Evolutionary conservation across 1,139 yeast species (phyloP), one percentile per base, ranked within the genome.

Genomic region (Diutina neorugosa): DNA sequence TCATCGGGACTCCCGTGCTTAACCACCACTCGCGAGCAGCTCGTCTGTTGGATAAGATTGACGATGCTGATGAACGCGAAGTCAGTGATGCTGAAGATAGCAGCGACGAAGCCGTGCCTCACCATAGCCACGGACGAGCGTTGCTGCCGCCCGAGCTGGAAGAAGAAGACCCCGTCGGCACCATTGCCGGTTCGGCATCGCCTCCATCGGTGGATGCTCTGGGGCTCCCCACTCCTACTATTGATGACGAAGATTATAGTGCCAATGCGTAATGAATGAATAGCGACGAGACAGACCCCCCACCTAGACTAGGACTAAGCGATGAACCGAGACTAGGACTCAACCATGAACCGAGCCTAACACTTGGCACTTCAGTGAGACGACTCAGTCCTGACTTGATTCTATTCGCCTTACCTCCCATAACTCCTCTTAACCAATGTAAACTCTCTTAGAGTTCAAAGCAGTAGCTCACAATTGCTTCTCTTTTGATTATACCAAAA

Each of bases 181-280:
- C 20, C 20, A 18, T 40, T 18, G 20, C 9, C 43, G 50, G 50
- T 2, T 34, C 27, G n/a, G 20, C 50, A 3, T n/a, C 50, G 4
- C 27, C 18, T 5, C 50, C 50, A 1, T n/a, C 50, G 12, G 25
- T 23, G 11, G 50, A 46, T 16, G 50, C 50, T 23, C 50, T 46
- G 50, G 50, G 50, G 14, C 27, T 46, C 19, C 50, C 50, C n/a
- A 46, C 50, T 11, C 50, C 50, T 3, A 46, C 50, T 12, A 46
- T 46, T 7, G 40, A 46, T 16, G 50, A 46, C 27, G 50, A 25
- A n/a, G 40, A 46, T 34, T 16, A 46, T 23, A 21, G 21, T 43
- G 21, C 11, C 21, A 44, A 44, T 44, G 48, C 48, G 34, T 44
- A 44, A 44, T 44, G 48, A 44, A 31, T 31, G 37, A 27, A 14